Base-by-base conservation (phyloP, 768 basidiomycete species). In the Auricularia heimuer region DNA sequence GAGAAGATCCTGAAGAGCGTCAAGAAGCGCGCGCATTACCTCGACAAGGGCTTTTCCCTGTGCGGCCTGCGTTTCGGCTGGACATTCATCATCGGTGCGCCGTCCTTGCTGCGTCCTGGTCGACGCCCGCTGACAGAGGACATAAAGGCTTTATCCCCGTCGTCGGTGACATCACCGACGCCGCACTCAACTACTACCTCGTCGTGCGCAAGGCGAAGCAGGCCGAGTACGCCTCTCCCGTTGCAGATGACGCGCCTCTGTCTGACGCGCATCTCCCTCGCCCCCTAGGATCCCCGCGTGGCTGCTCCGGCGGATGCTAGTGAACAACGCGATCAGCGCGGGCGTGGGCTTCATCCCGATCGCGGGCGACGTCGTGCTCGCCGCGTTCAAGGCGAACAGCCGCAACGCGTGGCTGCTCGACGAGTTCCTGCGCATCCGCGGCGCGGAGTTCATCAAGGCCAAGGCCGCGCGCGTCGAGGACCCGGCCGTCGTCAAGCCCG, bases 331-430 rank as follows among this genome's bases (percentile, higher is more conserved):
- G 14, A 74, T 94, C 29, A 86, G 88, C 10, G 85, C 84, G 4
- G 79, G 77, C 0, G 77, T 90, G 12, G 89, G 92, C 1, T 72
- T 86, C 58, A 71, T 95, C 3, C 93, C 93, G 0, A 63, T 89
- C 54, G 78, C 83, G 2, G 94, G 94, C 3, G 92, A 94, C 74
- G 69, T 97, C 34, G 70, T 86, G 1, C 75, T 94, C 42, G 92
- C 90, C 1, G 74, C 83, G 2, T 96, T 79, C 80, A 95, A 94
- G 73, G 86, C 93, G 21, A 98, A 98, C 75, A 89, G 87, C 16
- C 81, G 95, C 66, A 97, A 98, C 70, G 94, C 92, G 11, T 83
- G 83, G 4, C 77, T 97, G 61, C 79, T 98, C 60, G 92, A 95
- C 71, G 92, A 94, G 73, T 94, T 84, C 74, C 75, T 97, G 63